These are phyloP conservation scores for Quercus agrifolia DNA, from an alignment of 306 rosid species.

Conservation along the genomic window DNA sequence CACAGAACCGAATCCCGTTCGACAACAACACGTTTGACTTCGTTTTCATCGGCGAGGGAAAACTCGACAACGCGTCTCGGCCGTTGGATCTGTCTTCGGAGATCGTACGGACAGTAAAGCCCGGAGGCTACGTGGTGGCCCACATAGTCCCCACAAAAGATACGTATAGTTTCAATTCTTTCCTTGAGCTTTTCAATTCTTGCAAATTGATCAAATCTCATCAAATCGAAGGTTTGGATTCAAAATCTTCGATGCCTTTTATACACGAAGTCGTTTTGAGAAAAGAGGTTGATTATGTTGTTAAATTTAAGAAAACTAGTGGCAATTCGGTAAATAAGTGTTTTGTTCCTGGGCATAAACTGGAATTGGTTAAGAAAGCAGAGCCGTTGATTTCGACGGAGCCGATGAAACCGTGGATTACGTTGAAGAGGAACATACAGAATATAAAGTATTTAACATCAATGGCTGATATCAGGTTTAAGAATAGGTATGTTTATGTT, in stretches of 20 bases:
- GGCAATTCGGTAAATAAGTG: slow-evolving; percentile 49
- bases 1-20: slow-evolving; percentile 63
- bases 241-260: slow-evolving; percentile 43
- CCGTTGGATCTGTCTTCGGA: slow-evolving; percentile 65
- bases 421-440: slow-evolving; percentile 75
- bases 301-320: slow-evolving; percentile 9
- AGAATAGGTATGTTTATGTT: slow-evolving; percentile 74
- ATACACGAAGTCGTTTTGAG: slow-evolving; percentile 71
- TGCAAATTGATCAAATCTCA: slow-evolving; percentile 62
- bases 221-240: slow-evolving; percentile 60
- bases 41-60: slow-evolving; percentile 64
- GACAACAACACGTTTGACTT: slow-evolving; percentile 56
- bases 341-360: slow-evolving; percentile 67
- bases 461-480: slow-evolving; percentile 84
- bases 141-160: slow-evolving; percentile 66
- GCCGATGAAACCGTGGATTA: slow-evolving; percentile 92
- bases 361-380: slow-evolving; percentile 58
- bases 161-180: slow-evolving; percentile 85
- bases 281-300: slow-evolving; percentile 44
- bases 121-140: slow-evolving; percentile 83
- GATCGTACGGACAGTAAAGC: slow-evolving; percentile 69
- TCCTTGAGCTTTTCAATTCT: slow-evolving; percentile 77
- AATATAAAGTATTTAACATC: slow-evolving; percentile 76
- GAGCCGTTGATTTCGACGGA: slow-evolving; percentile 75
- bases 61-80: slow-evolving; percentile 42